Evolutionary conservation across 176 grass and related monocot genomes (phyloP).

Genomic region (barley (Hordeum vulgare)): DNA sequence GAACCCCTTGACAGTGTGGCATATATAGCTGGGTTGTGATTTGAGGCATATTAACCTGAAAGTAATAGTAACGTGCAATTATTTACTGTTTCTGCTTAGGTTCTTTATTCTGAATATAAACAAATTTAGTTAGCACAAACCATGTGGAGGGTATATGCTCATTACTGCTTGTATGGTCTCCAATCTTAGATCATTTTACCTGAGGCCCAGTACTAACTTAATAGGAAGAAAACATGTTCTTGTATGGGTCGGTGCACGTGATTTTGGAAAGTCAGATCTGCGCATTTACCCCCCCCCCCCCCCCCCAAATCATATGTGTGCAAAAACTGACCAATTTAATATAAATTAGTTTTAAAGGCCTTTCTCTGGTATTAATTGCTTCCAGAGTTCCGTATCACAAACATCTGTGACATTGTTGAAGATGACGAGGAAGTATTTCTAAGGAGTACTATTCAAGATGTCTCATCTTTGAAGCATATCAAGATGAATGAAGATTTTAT

Average conservation of each 20-base stretch:
- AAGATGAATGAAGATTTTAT: slow-evolving; percentile 34
- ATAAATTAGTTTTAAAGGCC: not conserved
- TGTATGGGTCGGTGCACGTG: not conserved
- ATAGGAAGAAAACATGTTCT: not conserved
- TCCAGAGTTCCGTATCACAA: slow-evolving; percentile 44
- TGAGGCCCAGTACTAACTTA: not conserved
- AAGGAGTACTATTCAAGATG: slow-evolving; percentile 51
- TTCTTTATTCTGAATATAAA: not conserved
- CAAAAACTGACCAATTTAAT: not conserved
- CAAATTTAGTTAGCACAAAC: not conserved
- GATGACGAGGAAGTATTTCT: slow-evolving; percentile 91
- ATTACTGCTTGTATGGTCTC: not conserved
- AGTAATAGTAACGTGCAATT: not conserved
- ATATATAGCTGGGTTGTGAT: slow-evolving; percentile 8
- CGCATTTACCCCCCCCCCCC: not conserved
- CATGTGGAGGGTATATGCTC: not conserved
- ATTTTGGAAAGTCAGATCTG: not conserved
- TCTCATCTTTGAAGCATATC: slow-evolving; percentile 46
- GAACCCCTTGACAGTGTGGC: not conserved
- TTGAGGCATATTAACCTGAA: slow-evolving; percentile 16
- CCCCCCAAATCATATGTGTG: not conserved
- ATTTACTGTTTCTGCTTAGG: not conserved
- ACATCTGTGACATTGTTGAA: slow-evolving; percentile 74
- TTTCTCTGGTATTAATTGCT: slow-evolving; percentile 40
- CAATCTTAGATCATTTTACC: not conserved